Base-by-base conservation (phyloP, 345 rosid genomes). In the Stellera chamaejasme region DNA sequence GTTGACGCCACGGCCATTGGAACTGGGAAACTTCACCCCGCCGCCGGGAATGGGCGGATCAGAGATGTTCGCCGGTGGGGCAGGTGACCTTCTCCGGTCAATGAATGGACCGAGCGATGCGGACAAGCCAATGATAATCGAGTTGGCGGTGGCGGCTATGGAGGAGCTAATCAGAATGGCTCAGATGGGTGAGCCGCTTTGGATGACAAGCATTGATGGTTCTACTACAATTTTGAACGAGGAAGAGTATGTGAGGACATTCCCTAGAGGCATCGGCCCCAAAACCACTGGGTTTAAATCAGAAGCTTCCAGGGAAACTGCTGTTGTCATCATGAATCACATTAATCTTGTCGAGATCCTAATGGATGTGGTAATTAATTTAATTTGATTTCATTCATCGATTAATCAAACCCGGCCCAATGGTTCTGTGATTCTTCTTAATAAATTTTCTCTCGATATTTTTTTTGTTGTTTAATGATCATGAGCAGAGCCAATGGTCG, bases 101-200 rank as follows among this genome's bases (percentile, higher is more conserved):
- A 68, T 82, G 19, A 52, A 66, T 41, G 75, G 78, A 10, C 87
- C 94, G 0, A 72, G 67, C 0, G 90, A 85, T 48, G 83, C 75
- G 0, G 83, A 82, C 45, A 90, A 80, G 65, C 88, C 87, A 0
- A 64, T 79, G 72, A 69, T 90, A 43, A 68, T 94, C 9, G 93
- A 85, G 75, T 84, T 94, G 6, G 99, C 95, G 0, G 79, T 83
- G 39, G 78, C 75, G 13, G 97, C 99, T 26, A 90, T 94, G 99
- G 95, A 88, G 59, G 99, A 94, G 66, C 64, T 94, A 0, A 16
- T 87, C 44, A 69, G 72, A 60, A 85, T 87, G 97, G 76, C 89
- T 64, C 95, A 82, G 62, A 63, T 78, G 72, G 82, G 61, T 27
- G 95, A 90, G 44, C 97, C 96, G 2, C 67, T 94, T 43, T 94